Percentiles rank a stretch among this genome's conserved stretches.
phyloP scores from a whole-genome alignment of 495 filamentous ascomycete species.

The Arthonia radiata region DNA sequence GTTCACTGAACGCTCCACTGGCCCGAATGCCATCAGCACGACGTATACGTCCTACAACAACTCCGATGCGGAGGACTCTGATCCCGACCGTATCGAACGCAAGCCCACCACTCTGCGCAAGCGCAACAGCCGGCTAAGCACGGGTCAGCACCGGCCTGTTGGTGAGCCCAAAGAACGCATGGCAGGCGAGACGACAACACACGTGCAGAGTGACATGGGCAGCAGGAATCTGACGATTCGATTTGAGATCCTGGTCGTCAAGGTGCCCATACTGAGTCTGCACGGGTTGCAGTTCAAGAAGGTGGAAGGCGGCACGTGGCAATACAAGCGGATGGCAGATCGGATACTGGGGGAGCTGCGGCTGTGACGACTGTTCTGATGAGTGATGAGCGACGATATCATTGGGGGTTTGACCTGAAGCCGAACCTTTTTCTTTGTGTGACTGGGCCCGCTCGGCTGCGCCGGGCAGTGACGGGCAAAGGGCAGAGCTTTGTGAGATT shows the following conservation, averaged over 20 bases:
- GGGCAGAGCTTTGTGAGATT: no score
- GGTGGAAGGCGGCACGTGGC: conserved; percentile 84
- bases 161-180: conserved; percentile 17
- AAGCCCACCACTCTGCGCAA: conserved; percentile 4
- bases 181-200: conserved; percentile 59
- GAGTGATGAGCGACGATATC: conserved; percentile 32
- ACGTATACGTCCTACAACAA: conserved; percentile 52
- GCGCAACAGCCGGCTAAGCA: neutral
- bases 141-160: no score
- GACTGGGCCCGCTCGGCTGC: conserved; percentile 21
- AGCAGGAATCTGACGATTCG: conserved; percentile 53
- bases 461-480: no score
- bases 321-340: conserved; percentile 94
- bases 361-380: no score
- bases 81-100: conserved; percentile 35
- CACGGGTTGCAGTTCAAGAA: conserved; percentile 98
- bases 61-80: conserved; percentile 56
- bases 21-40: conserved; percentile 15
- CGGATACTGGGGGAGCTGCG: conserved; percentile 74
- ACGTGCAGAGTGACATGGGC: conserved; percentile 66
- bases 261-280: conserved; percentile 77
- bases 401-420: conserved; percentile 18
- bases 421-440: conserved; percentile 20
- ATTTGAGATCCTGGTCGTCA: conserved; percentile 95
- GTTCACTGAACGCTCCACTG: no score